Conservation (phyloP, 306 rosid genomes). For the Dryas alaskensis region DNA sequence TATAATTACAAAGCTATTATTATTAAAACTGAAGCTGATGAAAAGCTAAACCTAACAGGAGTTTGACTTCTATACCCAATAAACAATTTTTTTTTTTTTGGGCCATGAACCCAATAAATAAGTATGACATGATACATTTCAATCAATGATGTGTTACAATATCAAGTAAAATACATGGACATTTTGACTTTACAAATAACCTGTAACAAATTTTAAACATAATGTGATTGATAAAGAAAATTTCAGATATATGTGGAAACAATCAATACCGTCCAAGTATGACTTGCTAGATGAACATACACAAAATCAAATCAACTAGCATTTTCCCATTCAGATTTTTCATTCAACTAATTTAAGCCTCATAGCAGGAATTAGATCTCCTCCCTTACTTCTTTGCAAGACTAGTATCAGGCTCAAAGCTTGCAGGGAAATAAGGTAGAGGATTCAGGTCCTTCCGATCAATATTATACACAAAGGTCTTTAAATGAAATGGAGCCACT, state of each 20-base stretch:
- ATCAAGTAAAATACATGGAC: not conserved
- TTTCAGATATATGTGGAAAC: no score
- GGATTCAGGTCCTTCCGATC: no score
- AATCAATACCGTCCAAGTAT: no score
- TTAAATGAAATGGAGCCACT: not conserved
- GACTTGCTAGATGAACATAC: not conserved
- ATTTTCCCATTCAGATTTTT: not conserved
- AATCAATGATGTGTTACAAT: not conserved
- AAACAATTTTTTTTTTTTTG: not conserved
- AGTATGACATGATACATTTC: not conserved
- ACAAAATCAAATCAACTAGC: slow-evolving; percentile 2
- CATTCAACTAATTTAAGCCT: not conserved
- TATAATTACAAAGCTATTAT: not conserved
- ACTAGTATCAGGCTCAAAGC: no score
- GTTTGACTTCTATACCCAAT: not conserved
- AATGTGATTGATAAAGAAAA: not conserved
- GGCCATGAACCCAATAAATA: no score
- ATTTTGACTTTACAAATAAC: not conserved
- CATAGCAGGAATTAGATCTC: not conserved
- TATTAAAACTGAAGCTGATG: not conserved
- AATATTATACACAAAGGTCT: not conserved
- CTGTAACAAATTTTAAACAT: not conserved
- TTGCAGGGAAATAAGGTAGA: no score
- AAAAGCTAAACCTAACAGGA: not conserved
- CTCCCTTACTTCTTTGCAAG: no score